Base-by-base conservation (phyloP, 768 basidiomycete species). In the Leccinum disarticulatum region DNA sequence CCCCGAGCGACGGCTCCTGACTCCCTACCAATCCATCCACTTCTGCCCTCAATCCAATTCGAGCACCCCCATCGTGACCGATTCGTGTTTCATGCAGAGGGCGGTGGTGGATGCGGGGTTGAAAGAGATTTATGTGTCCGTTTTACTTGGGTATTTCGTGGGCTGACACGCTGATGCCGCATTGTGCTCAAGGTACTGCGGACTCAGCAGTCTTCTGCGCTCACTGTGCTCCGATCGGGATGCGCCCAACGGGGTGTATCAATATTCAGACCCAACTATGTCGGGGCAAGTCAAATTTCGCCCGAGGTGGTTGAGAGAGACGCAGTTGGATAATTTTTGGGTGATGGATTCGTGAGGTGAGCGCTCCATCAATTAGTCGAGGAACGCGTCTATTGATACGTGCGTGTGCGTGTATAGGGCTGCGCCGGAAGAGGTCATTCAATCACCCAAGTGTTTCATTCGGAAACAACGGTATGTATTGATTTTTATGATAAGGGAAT, bases 51-150 rank as follows among this genome's bases (percentile, higher is more conserved):
- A 68, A 7, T 66, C 11, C 64, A 61, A 54, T 68, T 68, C 22
- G 91, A 93, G 68, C 87, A 91, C 60, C 87, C 90, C 1, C 25
- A 77, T 88, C 28, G 72, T 91, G 48, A 86, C 89, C 0, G 84
- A 87, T 46, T 81, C 87, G 3, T 87, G 83, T 66, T 91, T 90
- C 67, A 87, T 88, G 1, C 89, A 90, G 64, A 75, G 22, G 90
- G 19, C 89, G 3, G 85, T 87, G 13, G 81, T 91, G 27, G 88
- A 92, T 63, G 74, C 83, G 0, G 70, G 74, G 7, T 60, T 85
- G 60, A 81, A 80, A 52, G 89, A 92, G 66, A 82, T 93, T 3
- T 91, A 91, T 66, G 80, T 91, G 89, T 91, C 72, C 9, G 11
- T 31, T 11, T 3, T 2, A 33, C 9, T 33, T 33, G 9, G 30